These are phyloP conservation scores for Basipetospora chlamydospora DNA, from an alignment of 2,329 filamentous ascomycete species.

Conservation along the genomic window DNA sequence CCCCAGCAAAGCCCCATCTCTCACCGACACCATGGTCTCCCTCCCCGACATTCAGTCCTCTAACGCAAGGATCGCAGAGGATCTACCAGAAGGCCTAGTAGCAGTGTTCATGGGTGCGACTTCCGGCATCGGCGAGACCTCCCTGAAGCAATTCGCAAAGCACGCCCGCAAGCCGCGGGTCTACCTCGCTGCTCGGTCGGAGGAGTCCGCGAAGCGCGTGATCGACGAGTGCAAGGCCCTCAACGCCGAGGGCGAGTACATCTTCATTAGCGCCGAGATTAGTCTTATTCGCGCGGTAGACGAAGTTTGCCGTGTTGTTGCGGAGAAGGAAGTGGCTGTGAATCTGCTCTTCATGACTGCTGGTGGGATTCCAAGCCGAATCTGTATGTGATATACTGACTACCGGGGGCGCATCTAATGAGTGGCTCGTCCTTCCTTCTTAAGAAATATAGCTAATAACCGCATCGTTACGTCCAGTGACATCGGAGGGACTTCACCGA, in stretches of 20 bases:
- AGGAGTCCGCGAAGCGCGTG: conserved; percentile 24
- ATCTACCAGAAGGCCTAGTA: conserved; percentile 23
- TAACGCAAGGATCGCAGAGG: conserved; percentile 16
- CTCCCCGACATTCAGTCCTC: conserved; percentile 16
- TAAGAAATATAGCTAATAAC: not conserved
- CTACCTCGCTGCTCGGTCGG: conserved; percentile 33
- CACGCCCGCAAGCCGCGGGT: conserved; percentile 23
- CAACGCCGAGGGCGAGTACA: conserved; percentile 28
- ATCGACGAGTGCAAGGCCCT: conserved; percentile 23
- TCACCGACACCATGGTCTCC: too few relatives aligned
- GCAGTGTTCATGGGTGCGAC: conserved; percentile 37
- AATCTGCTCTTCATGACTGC: conserved; percentile 31
- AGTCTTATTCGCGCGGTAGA: conserved; percentile 33
- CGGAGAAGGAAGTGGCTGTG: conserved; percentile 31
- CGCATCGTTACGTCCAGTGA: conserved; percentile 20
- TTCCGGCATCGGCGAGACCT: conserved; percentile 32
- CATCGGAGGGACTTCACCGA: conserved; percentile 37
- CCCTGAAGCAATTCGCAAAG: conserved; percentile 28
- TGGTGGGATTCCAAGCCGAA: not conserved
- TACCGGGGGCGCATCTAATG: not conserved
- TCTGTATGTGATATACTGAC: not conserved
- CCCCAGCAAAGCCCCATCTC: too few relatives aligned
- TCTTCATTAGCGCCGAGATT: conserved; percentile 31
- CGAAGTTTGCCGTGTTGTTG: conserved; percentile 32
- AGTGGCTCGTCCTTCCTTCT: not conserved